phyloP scores from a whole-genome alignment of 768 basidiomycete species.

The Dictyophora rubrovolvata region DNA sequence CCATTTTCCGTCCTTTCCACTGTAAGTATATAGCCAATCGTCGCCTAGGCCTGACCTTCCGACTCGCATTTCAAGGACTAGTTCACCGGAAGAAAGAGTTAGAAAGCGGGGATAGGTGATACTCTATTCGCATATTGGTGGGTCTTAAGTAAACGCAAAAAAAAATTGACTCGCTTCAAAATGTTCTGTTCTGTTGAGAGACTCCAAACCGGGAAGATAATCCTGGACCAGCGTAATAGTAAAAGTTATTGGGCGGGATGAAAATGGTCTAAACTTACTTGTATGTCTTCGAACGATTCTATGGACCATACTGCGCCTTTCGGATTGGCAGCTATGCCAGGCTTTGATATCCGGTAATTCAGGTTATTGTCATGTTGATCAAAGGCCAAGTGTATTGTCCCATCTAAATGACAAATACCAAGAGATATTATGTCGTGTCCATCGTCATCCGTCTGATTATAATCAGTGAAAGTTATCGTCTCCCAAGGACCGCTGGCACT shows the following conservation, averaged over 20 bases:
- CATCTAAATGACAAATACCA: conserved; percentile 27
- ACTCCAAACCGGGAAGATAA: conserved; percentile 24
- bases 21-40: conserved; percentile 28
- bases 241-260: neutral
- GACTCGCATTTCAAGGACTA: conserved; percentile 26
- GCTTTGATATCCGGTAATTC: conserved; percentile 22
- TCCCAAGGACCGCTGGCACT: conserved; percentile 17
- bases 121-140: conserved; percentile 14
- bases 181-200: conserved; percentile 18
- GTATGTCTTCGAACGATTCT: conserved; percentile 19
- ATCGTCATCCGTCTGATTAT: conserved; percentile 28
- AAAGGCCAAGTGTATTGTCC: conserved; percentile 25
- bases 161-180: neutral
- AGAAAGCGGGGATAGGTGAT: conserved; percentile 28
- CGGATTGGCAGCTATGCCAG: conserved; percentile 23
- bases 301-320: conserved; percentile 16
- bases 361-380: conserved; percentile 30
- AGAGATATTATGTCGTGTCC: conserved; percentile 29
- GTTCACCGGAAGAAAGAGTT: conserved; percentile 17
- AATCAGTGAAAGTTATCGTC: conserved; percentile 23
- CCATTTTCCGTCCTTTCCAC: conserved; percentile 20
- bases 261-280: conserved; percentile 11
- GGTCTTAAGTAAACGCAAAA: too few relatives aligned
- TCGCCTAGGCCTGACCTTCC: conserved; percentile 27
- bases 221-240: conserved; percentile 14